Conservation (phyloP, 352 stramenopile genomes). For the Phytophthora uliginosa region DNA sequence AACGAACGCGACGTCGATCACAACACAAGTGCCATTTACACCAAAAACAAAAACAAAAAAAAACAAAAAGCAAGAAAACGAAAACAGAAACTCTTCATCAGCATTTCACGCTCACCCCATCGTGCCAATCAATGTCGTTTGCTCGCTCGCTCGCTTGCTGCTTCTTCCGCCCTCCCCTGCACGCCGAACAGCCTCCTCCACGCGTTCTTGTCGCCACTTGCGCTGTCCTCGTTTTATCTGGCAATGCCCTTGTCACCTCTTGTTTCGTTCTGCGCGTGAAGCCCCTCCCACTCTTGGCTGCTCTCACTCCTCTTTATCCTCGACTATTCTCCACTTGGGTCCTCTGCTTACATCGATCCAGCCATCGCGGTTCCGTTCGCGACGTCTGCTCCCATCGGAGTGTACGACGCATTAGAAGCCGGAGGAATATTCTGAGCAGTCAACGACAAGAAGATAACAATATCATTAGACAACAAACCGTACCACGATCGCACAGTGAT, state of each 20-base stretch:
- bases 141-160: slow-evolving; percentile 22
- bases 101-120: slow-evolving; percentile 35
- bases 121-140: slow-evolving; percentile 43
- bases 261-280: slow-evolving; percentile 17
- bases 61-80: slow-evolving; percentile 16
- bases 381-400: slow-evolving; percentile 72
- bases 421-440: slow-evolving; percentile 72
- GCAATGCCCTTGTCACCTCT: slow-evolving; percentile 29
- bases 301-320: slow-evolving; percentile 11
- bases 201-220: slow-evolving; percentile 13
- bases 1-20: slow-evolving; percentile 28
- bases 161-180: slow-evolving; percentile 8
- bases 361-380: slow-evolving; percentile 83
- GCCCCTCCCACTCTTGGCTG: slow-evolving; percentile 12
- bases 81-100: slow-evolving; percentile 42
- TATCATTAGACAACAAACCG: slow-evolving; percentile 3
- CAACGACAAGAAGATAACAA: slow-evolving; percentile 7
- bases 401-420: slow-evolving; percentile 67
- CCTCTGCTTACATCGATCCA: slow-evolving; percentile 61
- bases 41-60: slow-evolving; percentile 15
- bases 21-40: slow-evolving; percentile 42
- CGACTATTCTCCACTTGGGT: slow-evolving; percentile 13
- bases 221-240: slow-evolving; percentile 12
- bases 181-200: slow-evolving; percentile 14
- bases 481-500: slow-evolving; percentile 1